Base-by-base conservation (phyloP, 2,329 filamentous ascomycete genomes). In the Microcyclosporella mali region DNA sequence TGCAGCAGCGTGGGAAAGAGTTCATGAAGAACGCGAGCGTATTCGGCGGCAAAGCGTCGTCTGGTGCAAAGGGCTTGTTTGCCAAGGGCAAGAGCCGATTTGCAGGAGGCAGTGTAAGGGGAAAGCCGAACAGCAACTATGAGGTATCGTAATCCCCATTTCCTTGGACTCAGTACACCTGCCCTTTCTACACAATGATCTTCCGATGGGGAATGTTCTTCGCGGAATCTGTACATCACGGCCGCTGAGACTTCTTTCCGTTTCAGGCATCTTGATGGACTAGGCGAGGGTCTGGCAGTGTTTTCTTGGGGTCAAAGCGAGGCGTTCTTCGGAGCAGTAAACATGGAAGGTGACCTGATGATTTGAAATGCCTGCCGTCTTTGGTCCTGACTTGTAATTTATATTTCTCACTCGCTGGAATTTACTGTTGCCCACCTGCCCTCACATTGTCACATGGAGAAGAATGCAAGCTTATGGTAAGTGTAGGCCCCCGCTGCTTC, bases 31-130 rank as follows among this genome's bases (percentile, higher is more conserved):
- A 84, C 16, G 89, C 89, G 41, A 88, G 87, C 40, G 69, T 79
- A 14, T 70, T 84, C 45, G 77, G 81, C 47, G 80, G 80, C 17
- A 83, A 82, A 58, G 81, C 79, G 25, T 77, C 78, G 50, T 88
- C 87, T 62, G 87, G 88, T 45, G 88, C 89, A 37, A 95, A 95
- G 70, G 90, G 89, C 40, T 67, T 95, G 51, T 82, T 95, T 64
- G 88, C 85, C 53, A 94, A 94, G 70, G 87, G 89, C 55, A 90
- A 85, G 69, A 90, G 78, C 69, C 90, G 87, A 66, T 81, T 95
- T 59, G 46, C 45, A n/a, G 51, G 48, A 17, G 58, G 56, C 36
- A 51, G 45, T 41, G 45, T 49, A 38, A 72, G 72, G 64, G 72
- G 76, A 50, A 77, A 74, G 62, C 78, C 77, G 51, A 79, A 81